Conservation (phyloP, 1,284 basidiomycete species). For the Tylopilus sp. region DNA sequence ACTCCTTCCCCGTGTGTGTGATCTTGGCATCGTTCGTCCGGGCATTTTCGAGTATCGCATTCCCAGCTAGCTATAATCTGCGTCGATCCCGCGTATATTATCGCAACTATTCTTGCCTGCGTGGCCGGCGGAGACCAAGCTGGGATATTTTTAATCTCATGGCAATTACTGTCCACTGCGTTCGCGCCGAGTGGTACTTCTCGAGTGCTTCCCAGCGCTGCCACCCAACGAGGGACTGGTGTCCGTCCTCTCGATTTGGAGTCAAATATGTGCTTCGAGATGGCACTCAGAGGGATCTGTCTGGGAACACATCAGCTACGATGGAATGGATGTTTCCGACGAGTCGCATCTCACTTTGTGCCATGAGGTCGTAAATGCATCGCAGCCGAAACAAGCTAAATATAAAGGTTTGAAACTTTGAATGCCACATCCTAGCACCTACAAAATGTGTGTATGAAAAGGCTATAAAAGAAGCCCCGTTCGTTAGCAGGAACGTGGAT, state of each 20-base stretch:
- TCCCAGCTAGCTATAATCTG: neutral
- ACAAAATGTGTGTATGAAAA: too few species aligned
- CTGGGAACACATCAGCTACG: neutral
- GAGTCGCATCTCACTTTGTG: neutral
- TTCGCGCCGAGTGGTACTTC: neutral
- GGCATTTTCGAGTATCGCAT: too few species aligned
- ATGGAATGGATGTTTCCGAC: neutral
- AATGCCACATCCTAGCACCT: too few species aligned
- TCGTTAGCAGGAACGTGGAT: constrained; percentile 15
- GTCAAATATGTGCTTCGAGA: neutral
- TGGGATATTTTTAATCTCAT: neutral
- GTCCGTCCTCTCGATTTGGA: neutral
- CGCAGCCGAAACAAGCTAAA: neutral
- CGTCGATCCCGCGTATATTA: constrained; percentile 11
- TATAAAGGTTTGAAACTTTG: neutral
- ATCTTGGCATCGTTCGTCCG: too few species aligned
- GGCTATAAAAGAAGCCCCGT: neutral
- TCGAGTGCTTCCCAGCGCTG: constrained; percentile 2
- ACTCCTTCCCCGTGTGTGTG: too few species aligned
- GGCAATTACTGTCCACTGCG: neutral
- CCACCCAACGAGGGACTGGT: neutral
- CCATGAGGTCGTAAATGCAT: neutral
- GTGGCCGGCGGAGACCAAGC: neutral
- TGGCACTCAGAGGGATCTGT: neutral
- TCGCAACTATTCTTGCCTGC: neutral